phyloP scores from a whole-genome alignment of 345 rosid species.

The Rhodomyrtus tomentosa region DNA sequence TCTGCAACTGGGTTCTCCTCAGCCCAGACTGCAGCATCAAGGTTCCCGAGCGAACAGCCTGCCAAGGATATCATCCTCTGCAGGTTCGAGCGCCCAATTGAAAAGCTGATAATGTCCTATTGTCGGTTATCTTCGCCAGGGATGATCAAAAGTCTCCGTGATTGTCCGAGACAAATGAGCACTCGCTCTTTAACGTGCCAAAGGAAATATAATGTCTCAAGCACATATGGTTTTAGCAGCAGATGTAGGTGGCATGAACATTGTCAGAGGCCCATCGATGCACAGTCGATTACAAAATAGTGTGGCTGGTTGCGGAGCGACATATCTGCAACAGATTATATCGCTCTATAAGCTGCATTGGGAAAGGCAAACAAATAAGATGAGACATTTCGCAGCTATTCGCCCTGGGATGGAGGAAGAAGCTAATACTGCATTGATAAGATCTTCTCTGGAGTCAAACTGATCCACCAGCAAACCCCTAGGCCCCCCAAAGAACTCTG shows the following conservation, averaged over 20 bases:
- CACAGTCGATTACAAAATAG: conserved; percentile 70
- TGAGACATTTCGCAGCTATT: conserved; percentile 1
- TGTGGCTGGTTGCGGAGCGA: conserved; percentile 85
- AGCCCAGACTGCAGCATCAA: conserved; percentile 75
- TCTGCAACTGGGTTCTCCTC: conserved; percentile 43
- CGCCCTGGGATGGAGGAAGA: conserved; percentile 92
- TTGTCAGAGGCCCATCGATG: conserved; percentile 87
- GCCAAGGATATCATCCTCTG: conserved; percentile 59
- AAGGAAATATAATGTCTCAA: not conserved
- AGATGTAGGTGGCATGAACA: conserved; percentile 90
- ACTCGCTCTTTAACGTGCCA: not conserved
- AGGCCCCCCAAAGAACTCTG: conserved; percentile 79
- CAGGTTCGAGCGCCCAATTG: conserved; percentile 90
- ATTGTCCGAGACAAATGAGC: not conserved
- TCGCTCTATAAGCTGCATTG: conserved; percentile 2
- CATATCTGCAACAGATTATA: conserved; percentile 44
- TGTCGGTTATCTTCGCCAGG: not conserved
- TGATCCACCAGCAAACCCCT: conserved; percentile 87
- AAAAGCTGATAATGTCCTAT: conserved; percentile 39
- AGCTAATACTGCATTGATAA: conserved; percentile 70
- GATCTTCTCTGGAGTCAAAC: conserved; percentile 80
- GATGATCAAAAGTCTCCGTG: not conserved
- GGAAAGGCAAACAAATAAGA: not conserved
- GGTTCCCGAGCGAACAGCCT: conserved; percentile 58
- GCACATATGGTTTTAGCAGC: conserved; percentile 68